Base-by-base conservation (phyloP, 1,139 yeast species). In the Lodderomyces jiufengensis region DNA sequence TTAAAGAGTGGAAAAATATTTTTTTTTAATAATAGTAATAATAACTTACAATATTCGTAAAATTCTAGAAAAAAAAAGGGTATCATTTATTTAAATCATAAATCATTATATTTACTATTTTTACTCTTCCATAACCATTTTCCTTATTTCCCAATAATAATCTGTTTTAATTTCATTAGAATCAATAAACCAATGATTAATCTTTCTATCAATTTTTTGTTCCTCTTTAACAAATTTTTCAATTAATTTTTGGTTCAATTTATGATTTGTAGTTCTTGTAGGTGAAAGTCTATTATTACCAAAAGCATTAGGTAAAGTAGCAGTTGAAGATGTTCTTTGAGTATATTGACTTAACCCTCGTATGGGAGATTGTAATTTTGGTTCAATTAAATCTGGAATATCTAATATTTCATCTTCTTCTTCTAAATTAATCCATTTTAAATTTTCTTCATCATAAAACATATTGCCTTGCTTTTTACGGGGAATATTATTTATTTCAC, bases 401-500 rank as follows among this genome's bases (percentile, higher is more conserved):
- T 71, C 79, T 13, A 63, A 69, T 48, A 80, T 77, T 13, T 61
- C 67, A 23, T 59, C 66, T 28, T 68, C 70, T 9, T 49, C 50
- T 11, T 47, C 43, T 24, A 54, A 54, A 39, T 64, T 70, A 8
- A 75, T 59, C 84, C 87, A 80, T 43, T 76, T 63, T 54, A 80
- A 57, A 37, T 73, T 72, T 16, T 68, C 71, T 3, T 76, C 71
- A 49, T 80, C 85, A 51, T 78, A 80, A 29, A 70, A 66, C 87
- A 81, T 81, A 41, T 76, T 73, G 2, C 41, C 40, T 20, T 39
- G 41, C 13, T 29, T 32, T 24, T 22, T 26, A 3, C 31, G 10
- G 3, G 36, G 24, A 9, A 29, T 13, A 12, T 20, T 30, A 14
- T 9, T 27, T 5, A 39, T 34, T 14, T 64, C 70, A 18, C 53